Evolutionary conservation across 176 grass and related monocot species (phyloP).

Genomic region (Neostapfia colusana): DNA sequence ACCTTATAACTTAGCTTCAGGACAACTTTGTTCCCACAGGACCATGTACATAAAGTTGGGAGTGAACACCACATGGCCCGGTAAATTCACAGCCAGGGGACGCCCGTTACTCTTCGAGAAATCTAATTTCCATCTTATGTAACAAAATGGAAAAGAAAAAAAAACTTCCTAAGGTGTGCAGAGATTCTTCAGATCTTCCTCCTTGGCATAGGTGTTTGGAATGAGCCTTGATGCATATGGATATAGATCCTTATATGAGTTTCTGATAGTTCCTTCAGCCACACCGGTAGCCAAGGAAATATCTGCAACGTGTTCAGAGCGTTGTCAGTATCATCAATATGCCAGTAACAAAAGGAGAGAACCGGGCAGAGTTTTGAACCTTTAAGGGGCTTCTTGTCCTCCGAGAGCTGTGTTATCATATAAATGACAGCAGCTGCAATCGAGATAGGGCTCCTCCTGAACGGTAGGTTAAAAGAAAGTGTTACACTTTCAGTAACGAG

Average conservation of each 20-base stretch:
- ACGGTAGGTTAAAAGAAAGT: constrained; percentile 20
- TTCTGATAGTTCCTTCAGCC: constrained; percentile 90
- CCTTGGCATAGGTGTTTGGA: constrained; percentile 69
- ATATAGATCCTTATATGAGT: constrained; percentile 90
- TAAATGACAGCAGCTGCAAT: constrained; percentile 93
- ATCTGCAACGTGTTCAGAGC: constrained; percentile 39
- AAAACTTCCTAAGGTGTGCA: constrained; percentile 57
- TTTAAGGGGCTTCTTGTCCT: constrained; percentile 89
- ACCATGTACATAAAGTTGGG: constrained; percentile 43
- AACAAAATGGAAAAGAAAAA: constrained; percentile 1
- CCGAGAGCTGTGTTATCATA: constrained; percentile 92
- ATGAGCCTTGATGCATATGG: constrained; percentile 80
- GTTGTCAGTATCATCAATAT: neutral
- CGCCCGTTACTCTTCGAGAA: constrained; percentile 27
- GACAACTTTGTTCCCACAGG: constrained; percentile 34
- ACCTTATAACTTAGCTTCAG: constrained; percentile 24
- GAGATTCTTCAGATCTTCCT: constrained; percentile 90
- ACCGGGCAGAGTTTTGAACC: constrained; percentile 33
- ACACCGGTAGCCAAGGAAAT: constrained; percentile 88
- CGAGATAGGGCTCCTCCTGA: constrained; percentile 88
- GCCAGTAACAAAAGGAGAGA: neutral
- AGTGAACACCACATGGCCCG: constrained; percentile 23
- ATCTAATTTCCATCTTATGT: constrained; percentile 47
- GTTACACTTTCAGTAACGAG: constrained; percentile 22
- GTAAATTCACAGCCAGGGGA: constrained; percentile 32